Percentiles rank a stretch among this genome's conserved stretches.
Conservation (phyloP, 1,284 basidiomycete species). For the Naganishia sp. region DNA sequence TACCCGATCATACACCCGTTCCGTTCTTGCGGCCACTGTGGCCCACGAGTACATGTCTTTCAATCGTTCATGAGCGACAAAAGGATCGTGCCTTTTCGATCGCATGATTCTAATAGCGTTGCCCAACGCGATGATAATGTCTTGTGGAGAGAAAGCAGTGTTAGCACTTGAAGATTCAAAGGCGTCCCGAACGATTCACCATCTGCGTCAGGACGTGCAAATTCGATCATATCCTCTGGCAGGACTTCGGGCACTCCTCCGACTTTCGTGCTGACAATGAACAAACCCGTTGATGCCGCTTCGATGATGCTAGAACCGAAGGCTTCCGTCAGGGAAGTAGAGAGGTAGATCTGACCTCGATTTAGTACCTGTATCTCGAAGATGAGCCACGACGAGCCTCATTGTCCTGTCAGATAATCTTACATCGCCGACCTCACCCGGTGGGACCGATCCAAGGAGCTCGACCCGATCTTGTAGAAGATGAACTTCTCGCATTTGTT, state of each 20-base stretch:
- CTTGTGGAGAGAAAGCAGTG: conserved; percentile 55
- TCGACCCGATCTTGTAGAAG: conserved; percentile 86
- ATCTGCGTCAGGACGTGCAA: conserved; percentile 84
- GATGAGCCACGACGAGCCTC: not conserved
- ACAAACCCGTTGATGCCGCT: conserved; percentile 90
- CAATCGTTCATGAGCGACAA: conserved; percentile 74
- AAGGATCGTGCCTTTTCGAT: conserved; percentile 71
- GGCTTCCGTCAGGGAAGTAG: conserved; percentile 92
- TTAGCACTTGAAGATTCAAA: not conserved
- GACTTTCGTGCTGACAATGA: conserved; percentile 90
- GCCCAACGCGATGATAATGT: conserved; percentile 79
- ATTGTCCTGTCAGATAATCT: conserved; percentile 37
- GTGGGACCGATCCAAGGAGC: conserved; percentile 77
- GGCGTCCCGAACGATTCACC: conserved; percentile 53
- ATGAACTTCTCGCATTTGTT: conserved; percentile 93
- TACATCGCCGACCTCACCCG: conserved; percentile 78
- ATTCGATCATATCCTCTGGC: conserved; percentile 89
- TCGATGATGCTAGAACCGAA: conserved; percentile 97
- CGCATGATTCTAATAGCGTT: conserved; percentile 74
- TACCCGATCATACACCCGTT: conserved; percentile 75
- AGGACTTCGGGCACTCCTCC: conserved; percentile 96
- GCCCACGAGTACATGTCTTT: conserved; percentile 85
- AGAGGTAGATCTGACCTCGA: conserved; percentile 87
- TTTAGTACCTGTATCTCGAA: conserved; percentile 66
- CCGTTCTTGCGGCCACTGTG: conserved; percentile 76